Evolutionary conservation across 2,329 filamentous ascomycete species (phyloP).

Genomic region (Myriangium duriaei): DNA sequence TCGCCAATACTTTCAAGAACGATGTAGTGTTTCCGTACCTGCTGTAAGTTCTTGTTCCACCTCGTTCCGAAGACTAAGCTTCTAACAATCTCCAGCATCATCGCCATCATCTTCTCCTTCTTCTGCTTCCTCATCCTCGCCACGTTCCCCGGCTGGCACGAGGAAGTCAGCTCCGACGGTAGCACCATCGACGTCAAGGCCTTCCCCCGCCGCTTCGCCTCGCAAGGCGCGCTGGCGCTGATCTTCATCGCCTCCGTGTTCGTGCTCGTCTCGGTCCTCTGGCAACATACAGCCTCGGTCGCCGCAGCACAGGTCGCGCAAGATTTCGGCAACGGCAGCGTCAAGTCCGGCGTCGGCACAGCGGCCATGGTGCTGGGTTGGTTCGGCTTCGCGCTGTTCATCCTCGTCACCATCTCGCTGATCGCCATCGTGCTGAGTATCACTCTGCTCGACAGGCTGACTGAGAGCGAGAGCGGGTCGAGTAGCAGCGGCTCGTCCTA

Average conservation of each 20-base stretch:
- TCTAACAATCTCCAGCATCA: constrained; percentile 51
- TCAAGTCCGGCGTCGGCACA: constrained; percentile 78
- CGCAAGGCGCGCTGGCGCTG: constrained; percentile 81
- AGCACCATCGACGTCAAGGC: constrained; percentile 85
- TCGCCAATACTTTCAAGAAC: constrained; percentile 94
- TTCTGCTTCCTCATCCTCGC: constrained; percentile 88
- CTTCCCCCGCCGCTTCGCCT: constrained; percentile 84
- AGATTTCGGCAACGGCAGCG: constrained; percentile 81
- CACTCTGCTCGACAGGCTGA: constrained; percentile 55
- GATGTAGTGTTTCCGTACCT: constrained; percentile 97
- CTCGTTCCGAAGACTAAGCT: neutral
- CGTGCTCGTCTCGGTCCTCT: constrained; percentile 56
- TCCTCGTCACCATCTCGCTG: constrained; percentile 89
- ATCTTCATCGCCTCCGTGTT: constrained; percentile 64
- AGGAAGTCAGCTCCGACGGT: constrained; percentile 66
- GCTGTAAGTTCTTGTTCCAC: constrained; percentile 48
- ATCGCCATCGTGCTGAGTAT: constrained; percentile 96
- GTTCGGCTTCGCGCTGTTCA: constrained; percentile 89
- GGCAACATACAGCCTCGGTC: constrained; percentile 94
- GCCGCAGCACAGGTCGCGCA: constrained; percentile 88
- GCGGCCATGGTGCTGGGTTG: constrained; percentile 94
- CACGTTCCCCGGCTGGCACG: constrained; percentile 96
- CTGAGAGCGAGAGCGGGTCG: constrained; percentile 22
- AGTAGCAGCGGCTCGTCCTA: constrained; percentile 1
- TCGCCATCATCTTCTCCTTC: constrained; percentile 95